Conservation (phyloP, 352 stramenopile species). For the Globisporangium paroecandrum region DNA sequence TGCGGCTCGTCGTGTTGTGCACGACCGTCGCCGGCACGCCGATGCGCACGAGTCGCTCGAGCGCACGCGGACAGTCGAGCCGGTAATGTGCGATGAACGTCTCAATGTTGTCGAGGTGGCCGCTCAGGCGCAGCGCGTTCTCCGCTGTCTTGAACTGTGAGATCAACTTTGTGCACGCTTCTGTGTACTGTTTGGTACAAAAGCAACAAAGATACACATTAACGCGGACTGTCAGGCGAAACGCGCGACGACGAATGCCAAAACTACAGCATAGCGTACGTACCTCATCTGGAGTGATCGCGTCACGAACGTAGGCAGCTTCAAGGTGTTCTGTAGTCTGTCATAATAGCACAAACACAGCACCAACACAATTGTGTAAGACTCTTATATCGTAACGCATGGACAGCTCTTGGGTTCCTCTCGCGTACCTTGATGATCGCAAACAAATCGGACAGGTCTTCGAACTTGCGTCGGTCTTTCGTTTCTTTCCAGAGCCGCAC, state of each 20-base stretch:
- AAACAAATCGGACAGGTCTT: slow-evolving; percentile 91
- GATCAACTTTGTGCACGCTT: slow-evolving; percentile 96
- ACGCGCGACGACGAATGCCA: background rate
- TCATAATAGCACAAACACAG: background rate
- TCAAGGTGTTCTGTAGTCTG: slow-evolving; percentile 96
- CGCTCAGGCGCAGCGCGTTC: slow-evolving; percentile 83
- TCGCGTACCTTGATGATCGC: slow-evolving; percentile 92
- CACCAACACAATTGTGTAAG: too few relatives aligned
- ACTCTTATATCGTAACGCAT: too few relatives aligned
- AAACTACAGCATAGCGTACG: background rate
- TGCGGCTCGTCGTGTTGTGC: slow-evolving; percentile 76
- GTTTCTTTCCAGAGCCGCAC: slow-evolving; percentile 81
- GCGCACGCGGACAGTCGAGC: slow-evolving; percentile 94
- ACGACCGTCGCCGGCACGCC: slow-evolving; percentile 93
- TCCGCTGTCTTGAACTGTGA: slow-evolving; percentile 98
- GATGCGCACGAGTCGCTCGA: slow-evolving; percentile 92
- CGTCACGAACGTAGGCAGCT: slow-evolving; percentile 95
- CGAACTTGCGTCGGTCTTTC: slow-evolving; percentile 84
- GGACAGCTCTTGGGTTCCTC: background rate
- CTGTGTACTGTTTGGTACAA: slow-evolving; percentile 83
- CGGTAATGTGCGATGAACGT: slow-evolving; percentile 94
- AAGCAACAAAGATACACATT: background rate
- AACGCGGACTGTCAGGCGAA: background rate
- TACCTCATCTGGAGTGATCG: slow-evolving; percentile 90
- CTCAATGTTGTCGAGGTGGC: slow-evolving; percentile 66